Evolutionary conservation across 2,329 filamentous ascomycete species (phyloP), one percentile per base, ranked within the genome.

Genomic region (Escovopsis sp.): DNA sequence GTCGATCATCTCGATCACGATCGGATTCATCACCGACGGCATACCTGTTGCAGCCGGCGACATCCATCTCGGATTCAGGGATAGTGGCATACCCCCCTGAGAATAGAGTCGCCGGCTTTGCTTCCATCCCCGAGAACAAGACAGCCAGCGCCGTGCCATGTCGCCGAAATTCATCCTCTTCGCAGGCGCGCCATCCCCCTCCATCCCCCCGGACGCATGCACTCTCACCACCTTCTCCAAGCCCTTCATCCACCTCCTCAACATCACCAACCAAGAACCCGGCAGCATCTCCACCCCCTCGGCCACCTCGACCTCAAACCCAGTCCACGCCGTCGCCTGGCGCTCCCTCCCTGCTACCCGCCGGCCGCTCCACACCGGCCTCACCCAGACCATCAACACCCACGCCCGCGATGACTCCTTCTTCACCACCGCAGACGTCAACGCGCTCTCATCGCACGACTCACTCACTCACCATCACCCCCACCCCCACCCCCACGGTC

Each of bases 261-360:
- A 51, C 19, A 32, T 12, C 9, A 34, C 28, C 8, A 32, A 39
- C 12, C 5, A 3, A 32, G 3, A 5, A 32, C 28, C 28, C 28
- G 8, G 3, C 7, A 32, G 8, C 11, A 9, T 61, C 66, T 32
- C 28, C 4, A 6, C 28, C 4, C 28, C 7, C 8, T 9, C 28
- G 8, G 3, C 28, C 4, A 32, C 8, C 4, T 9, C 28, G 7
- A 32, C 28, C 28, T 23, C 23, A 23, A 32, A 32, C 28, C 28
- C 28, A 3, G 2, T 32, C 28, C 28, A 3, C 28, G 8, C 28
- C 28, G 28, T 32, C 3, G 57, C 62, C 30, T 80, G 76, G 76
- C 66, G 75, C 38, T 72, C 68, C 5, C 61, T 80, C 7, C 63
- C 72, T 1, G 53, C 77, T 1, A 54, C 62, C 15, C 63, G 59